phyloP scores from a whole-genome alignment of 306 rosid genomes.

The Dryas alaskensis region DNA sequence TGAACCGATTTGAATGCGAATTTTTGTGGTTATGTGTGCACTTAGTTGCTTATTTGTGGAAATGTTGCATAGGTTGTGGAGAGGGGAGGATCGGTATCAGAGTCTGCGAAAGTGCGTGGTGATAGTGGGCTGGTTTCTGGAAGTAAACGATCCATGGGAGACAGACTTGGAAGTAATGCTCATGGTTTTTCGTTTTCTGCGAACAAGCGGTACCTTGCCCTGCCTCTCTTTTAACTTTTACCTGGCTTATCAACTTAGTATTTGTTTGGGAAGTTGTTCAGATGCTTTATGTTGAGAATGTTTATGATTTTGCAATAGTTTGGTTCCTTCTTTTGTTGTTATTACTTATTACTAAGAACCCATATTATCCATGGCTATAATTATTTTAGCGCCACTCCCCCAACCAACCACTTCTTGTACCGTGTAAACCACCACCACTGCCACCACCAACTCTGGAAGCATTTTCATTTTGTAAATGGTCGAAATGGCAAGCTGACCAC shows the following conservation, averaged over 20 bases:
- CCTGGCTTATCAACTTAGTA: not conserved
- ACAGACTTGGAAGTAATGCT: slow-evolving; percentile 32
- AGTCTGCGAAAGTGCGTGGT: slow-evolving; percentile 11
- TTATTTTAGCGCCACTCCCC: not conserved
- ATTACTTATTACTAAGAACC: not conserved
- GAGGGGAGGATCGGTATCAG: slow-evolving; percentile 41
- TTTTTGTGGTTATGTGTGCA: not conserved
- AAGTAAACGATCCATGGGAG: slow-evolving; percentile 36
- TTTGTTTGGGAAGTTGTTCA: not conserved
- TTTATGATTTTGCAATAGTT: not conserved
- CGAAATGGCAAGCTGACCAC: not conserved
- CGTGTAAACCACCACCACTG: not conserved
- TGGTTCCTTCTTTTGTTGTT: not conserved
- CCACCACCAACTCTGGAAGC: not conserved
- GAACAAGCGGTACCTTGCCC: slow-evolving; percentile 37
- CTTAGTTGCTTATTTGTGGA: not conserved
- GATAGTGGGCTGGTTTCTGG: slow-evolving; percentile 28
- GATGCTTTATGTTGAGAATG: not conserved
- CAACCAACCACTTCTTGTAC: not conserved
- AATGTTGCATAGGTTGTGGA: slow-evolving; percentile 46
- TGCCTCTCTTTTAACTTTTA: not conserved
- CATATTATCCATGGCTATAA: not conserved
- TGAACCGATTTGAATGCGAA: not conserved
- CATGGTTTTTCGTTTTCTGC: slow-evolving; percentile 25
- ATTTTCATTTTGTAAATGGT: not conserved